Evolutionary conservation across 371 early-diverging fungal species (phyloP).

Genomic region (Actinomortierella ambigua): DNA sequence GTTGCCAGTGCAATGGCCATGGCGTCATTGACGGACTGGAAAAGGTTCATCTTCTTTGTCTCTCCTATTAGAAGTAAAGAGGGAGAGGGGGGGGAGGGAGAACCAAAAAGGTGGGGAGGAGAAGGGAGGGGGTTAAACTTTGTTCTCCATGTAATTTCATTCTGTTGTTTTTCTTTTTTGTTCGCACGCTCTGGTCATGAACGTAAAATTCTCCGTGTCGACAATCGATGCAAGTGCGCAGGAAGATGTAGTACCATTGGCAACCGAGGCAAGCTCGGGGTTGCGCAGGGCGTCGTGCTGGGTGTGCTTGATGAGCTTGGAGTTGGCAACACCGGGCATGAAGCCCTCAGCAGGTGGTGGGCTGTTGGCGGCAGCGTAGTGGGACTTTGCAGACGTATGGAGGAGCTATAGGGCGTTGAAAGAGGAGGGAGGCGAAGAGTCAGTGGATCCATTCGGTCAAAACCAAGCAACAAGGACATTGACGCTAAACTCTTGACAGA

Average conservation of each 20-base stretch:
- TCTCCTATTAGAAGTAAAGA: conserved; percentile 52
- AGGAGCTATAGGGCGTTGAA: conserved; percentile 18
- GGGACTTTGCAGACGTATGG: conserved; percentile 33
- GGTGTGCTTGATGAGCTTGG: conserved; percentile 71
- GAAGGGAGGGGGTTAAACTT: not conserved
- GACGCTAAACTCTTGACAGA: not conserved
- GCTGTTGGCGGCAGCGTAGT: conserved; percentile 19
- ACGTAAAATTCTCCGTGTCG: not conserved
- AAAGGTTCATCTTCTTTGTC: conserved; percentile 92
- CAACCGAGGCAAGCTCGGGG: conserved; percentile 74
- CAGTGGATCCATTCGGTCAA: conserved; percentile 1
- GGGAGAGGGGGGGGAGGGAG: not conserved
- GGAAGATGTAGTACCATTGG: conserved; percentile 49
- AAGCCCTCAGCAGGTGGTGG: conserved; percentile 85
- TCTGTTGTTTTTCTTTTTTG: not conserved
- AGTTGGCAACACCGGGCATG: conserved; percentile 77
- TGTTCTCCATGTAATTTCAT: not conserved
- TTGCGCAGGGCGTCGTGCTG: conserved; percentile 76
- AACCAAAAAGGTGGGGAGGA: not conserved
- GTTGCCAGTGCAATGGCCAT: conserved; percentile 86
- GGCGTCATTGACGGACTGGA: conserved; percentile 95
- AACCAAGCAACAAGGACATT: too few species aligned
- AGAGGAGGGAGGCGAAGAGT: not conserved
- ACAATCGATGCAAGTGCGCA: not conserved
- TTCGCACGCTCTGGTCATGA: too few species aligned